Base-by-base conservation (phyloP, 2,329 filamentous ascomycete species). In the Epichloe gansuensis region DNA sequence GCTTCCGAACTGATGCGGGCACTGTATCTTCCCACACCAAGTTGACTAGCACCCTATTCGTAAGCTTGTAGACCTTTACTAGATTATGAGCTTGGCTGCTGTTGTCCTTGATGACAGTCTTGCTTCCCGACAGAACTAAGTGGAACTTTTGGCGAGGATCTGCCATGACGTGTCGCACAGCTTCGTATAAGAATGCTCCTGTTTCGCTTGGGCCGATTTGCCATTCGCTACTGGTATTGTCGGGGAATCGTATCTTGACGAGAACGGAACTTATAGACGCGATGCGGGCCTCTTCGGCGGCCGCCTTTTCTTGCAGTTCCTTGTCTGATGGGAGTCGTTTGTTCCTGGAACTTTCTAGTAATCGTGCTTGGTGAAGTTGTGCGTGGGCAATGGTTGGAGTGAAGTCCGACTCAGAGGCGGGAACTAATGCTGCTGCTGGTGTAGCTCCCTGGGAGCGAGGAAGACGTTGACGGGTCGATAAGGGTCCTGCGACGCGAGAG, bases 231-330 rank as follows among this genome's bases (percentile, higher is more conserved):
- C 84, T 82, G 53, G 83, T 86, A 60, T 91, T 87, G 64, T 97
- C 91, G 0, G 91, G 91, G 60, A 96, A 91, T 28, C 91, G 85
- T 48, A 96, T 79, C 58, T 87, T 89, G 57, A 97, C 76, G 31
- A 81, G 77, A 35, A 95, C 79, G 35, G 80, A 79, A 49, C 78
- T 81, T 55, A 91, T 76, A 5, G 78, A 76, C 5, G 83, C 77
- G 1, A 90, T 72, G 57, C 76, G 83, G 34, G 83, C 81, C 46
- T 80, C 78, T 50, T 84, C 81, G 23, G 80, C 82, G 5, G 79
- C 74, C 37, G 82, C 83, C 58, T 83, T 81, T 25, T 83, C 82
- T 38, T 82, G 84, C 11, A 94, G 73, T 64, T 97, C 91, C 37
- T 80, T 81, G 67, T 97, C 90, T 1, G 89, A 94, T 5, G 81